Percentiles rank a stretch among this genome's conserved stretches.
These are phyloP conservation scores for Suillus occidentalis DNA, from an alignment of 768 basidiomycete genomes.

Conservation along the genomic window DNA sequence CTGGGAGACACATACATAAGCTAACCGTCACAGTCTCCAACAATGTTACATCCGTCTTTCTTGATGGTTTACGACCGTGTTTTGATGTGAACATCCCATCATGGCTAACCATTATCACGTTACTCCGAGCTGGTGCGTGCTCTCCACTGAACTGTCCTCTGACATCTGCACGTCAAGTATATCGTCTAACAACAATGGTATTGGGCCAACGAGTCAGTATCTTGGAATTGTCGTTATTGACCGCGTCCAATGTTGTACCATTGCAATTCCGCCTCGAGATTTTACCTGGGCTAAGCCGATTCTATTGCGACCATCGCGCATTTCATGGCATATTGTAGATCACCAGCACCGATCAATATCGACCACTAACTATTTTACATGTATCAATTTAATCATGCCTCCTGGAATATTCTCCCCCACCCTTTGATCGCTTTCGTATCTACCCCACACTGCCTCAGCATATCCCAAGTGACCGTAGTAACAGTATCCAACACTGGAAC, in stretches of 20 bases:
- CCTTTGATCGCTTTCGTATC: slow-evolving; percentile 3
- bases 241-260: no score
- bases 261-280: no score
- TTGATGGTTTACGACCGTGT: no score
- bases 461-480: slow-evolving; percentile 3
- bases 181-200: no score
- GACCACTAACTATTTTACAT: background rate
- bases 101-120: no score
- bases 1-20: no score
- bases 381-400: background rate
- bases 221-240: background rate
- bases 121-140: no score
- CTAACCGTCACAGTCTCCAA: no score
- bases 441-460: slow-evolving; percentile 3
- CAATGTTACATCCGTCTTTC: no score
- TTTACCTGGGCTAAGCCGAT: background rate
- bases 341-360: background rate
- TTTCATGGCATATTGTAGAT: background rate
- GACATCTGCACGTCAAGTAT: no score
- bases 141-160: no score
- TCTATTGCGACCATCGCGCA: background rate
- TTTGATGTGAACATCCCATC: no score
- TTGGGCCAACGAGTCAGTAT: background rate
- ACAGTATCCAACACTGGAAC: slow-evolving; percentile 2
- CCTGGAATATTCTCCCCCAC: slow-evolving; percentile 1